Base-by-base conservation (phyloP, 176 grass and related monocot species). In the Hordeum marinum region DNA sequence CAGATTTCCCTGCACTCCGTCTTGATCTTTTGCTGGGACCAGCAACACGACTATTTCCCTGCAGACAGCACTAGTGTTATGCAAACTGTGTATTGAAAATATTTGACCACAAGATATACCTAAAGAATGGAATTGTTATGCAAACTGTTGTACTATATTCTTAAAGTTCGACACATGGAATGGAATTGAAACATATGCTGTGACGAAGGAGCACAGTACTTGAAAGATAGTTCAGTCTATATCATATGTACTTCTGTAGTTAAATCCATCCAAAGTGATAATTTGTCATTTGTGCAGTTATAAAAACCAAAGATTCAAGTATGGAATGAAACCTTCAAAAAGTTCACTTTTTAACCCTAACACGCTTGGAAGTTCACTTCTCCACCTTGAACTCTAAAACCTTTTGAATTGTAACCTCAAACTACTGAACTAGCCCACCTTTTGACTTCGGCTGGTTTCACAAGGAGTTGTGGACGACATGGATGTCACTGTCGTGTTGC, bases 1-100 rank as follows among this genome's bases (percentile, higher is more conserved):
- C 88, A 81, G 54, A 66, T 46, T 76, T 89, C 83, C 69, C 88
- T 25, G 39, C 62, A 84, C 18, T 78, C 68, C 4, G 50, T 62
- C 57, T 82, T 46, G 79, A 72, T 14, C 59, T 67, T 84, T 83
- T 87, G 81, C 20, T 29, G 82, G 80, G 59, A 88, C 17, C 43
- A 89, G 80, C 54, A 52, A 43, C 35, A 46, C 34, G 25, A 68
- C 34, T 48, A 45, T 67, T 79, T 46, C 72, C 40, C 89, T 88
- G 71, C 37, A 90, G 50, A 55, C 48, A 95, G 31, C 59, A 52
- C 32, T 36, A 72, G 61, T 26, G 46, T 82, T 26, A 84, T n/a
- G 27, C 86, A 81, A 61, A 67, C n/a, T 31, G 46, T 32, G 10
- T 57, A 20, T 25, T 46, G 5, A 75, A 37, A 70, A 48, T 52